A percentile compares a stretch with the other conserved stretches of the same genome.
These are phyloP conservation scores for Pseudozyma tsukubaensis DNA, from an alignment of 1,284 basidiomycete genomes.

Conservation along the genomic window DNA sequence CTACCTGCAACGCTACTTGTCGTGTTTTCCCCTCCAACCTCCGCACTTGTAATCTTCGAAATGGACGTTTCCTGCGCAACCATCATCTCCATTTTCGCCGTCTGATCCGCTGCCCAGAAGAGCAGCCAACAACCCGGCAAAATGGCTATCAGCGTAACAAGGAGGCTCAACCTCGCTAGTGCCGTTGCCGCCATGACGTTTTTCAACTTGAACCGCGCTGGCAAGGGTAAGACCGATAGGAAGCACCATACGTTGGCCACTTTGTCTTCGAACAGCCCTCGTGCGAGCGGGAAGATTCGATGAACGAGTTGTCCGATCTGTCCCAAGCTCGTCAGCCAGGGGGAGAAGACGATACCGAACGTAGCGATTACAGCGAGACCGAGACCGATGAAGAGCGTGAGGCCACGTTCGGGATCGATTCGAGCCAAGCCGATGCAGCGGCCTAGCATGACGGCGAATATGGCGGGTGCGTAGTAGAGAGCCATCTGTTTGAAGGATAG, in stretches of 20 bases:
- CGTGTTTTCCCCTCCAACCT: background rate
- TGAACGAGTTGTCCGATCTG: conserved; percentile 75
- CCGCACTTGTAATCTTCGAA: background rate
- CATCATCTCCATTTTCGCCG: conserved; percentile 63
- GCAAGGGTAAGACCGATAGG: conserved; percentile 58
- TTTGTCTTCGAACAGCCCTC: conserved; percentile 94
- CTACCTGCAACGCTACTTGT: conserved; percentile 16
- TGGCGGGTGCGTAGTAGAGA: conserved; percentile 88
- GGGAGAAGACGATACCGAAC: conserved; percentile 79
- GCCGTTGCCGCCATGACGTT: conserved; percentile 45
- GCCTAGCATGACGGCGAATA: conserved; percentile 67
- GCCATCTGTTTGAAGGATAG: conserved; percentile 96
- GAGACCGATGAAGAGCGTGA: conserved; percentile 77
- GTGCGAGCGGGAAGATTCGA: conserved; percentile 88
- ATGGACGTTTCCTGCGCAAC: conserved; percentile 37
- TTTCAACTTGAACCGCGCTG: conserved; percentile 52
- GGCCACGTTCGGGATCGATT: conserved; percentile 76
- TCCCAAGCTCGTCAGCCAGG: conserved; percentile 77
- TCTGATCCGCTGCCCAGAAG: conserved; percentile 57
- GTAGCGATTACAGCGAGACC: conserved; percentile 72
- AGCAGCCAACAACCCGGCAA: conserved; percentile 61
- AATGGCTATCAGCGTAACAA: conserved; percentile 68
- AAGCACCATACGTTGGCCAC: conserved; percentile 90
- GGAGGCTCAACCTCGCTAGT: conserved; percentile 68
- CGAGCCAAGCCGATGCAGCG: conserved; percentile 80